These are phyloP conservation scores for Boletus eberwhitei DNA, from an alignment of 768 basidiomycete genomes.

Conservation along the genomic window DNA sequence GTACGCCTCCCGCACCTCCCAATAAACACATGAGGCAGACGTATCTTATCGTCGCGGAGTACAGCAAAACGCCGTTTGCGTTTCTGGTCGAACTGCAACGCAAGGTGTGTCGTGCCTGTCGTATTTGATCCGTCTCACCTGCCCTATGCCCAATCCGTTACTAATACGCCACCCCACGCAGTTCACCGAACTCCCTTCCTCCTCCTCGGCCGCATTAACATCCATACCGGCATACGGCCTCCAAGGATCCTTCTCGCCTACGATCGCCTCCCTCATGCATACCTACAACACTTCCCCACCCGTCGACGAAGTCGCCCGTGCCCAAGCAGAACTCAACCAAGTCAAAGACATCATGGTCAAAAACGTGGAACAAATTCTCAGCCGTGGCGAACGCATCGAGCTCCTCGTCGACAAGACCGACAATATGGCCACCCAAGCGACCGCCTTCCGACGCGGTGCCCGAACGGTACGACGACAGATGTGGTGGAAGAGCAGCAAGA, in stretches of 20 bases:
- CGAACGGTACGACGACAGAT: conserved; percentile 77
- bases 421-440: conserved; percentile 89
- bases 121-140: neutral
- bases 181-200: conserved; percentile 63
- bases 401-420: conserved; percentile 97
- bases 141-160: neutral
- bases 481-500: conserved; percentile 86
- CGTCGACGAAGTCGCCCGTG: conserved; percentile 82
- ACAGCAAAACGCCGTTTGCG: conserved; percentile 87
- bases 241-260: conserved; percentile 69
- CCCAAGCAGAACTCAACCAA: conserved; percentile 83
- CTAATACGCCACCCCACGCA: conserved; percentile 20
- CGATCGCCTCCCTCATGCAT: conserved; percentile 73
- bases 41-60: neutral
- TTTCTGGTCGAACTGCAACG: conserved; percentile 86
- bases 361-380: conserved; percentile 95
- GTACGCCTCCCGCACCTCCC: conserved; percentile 16
- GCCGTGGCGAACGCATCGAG: conserved; percentile 92
- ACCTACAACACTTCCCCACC: conserved; percentile 89
- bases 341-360: conserved; percentile 99
- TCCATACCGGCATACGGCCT: conserved; percentile 56
- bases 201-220: conserved; percentile 50
- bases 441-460: conserved; percentile 88
- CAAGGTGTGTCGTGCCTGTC: conserved; percentile 43
- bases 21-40: neutral